Base-by-base conservation (phyloP, 306 rosid genomes). In the Prunus mume region DNA sequence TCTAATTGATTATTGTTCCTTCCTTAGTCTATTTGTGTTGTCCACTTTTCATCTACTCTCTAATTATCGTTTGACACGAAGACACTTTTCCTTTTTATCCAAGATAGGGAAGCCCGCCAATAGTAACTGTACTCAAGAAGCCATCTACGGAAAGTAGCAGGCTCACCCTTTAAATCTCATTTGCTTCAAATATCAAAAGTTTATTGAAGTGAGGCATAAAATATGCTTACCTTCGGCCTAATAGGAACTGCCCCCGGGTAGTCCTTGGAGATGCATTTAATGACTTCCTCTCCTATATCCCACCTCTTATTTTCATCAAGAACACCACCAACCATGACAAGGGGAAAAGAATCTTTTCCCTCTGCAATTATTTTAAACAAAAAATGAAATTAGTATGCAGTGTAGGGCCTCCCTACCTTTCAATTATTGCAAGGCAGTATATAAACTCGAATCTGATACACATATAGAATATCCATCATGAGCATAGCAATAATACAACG, bases 321-420 rank as follows among this genome's bases (percentile, higher is more conserved):
- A 75, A 94, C 98, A 56, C 98, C 98, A 25, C 98, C 98, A 85
- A 94, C 98, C 98, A 91, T 90, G 52, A 91, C 98, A 57, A 94
- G 90, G 41, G 97, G 96, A 74, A 90, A 95, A 34, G 70, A 62
- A 52, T 61, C 86, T 46, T 88, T 85, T 80, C 93, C 98, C 76
- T 95, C 98, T 95, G 92, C 83, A 74, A 69, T 32, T 17, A 63
- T 52, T 65, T 68, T 63, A 32, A 13, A 1, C 25, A 30, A 25
- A 20, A 22, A 11, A n/a, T 3, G 12, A 25, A 58, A 73, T 45
- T 5, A 46, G 58, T 13, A 60, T 22, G 19, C 57, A 46, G 9
- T 1, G 22, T 14, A 61, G 2, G 56, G 28, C 10, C 56, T 25
- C 46, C 43, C 66, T 17, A 5, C 77, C 28, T 43, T 58, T 15